Evolutionary conservation across 352 stramenopile genomes (phyloP), one percentile per base, ranked within the genome.

Genomic region (Globisporangium abappressorium): DNA sequence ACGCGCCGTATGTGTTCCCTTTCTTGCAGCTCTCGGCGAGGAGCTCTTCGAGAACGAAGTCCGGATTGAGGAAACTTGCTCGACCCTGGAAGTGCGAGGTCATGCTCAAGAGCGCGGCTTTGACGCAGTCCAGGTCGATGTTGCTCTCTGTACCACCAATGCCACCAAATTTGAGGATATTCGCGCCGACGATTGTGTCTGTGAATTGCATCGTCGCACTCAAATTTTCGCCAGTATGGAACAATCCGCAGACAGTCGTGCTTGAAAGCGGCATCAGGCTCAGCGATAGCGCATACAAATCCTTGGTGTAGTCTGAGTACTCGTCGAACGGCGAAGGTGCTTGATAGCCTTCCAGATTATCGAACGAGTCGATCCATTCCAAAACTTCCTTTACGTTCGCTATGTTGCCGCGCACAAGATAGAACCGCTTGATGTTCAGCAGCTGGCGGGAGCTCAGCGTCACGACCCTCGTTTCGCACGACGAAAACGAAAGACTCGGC

Each of bases 101-200:
- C 9, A 41, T 41, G 57, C 26, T 26, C 22, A 63, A 24, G n/a
- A 63, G 30, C 20, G 51, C 38, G 9, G 47, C 30, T 46, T 66
- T 66, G 9, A 59, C 20, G 47, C 60, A 66, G 60, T 66, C 60
- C 18, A 57, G 12, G 43, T 66, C 60, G n/a, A 66, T 46, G 20
- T 43, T 28, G 26, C 7, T 22, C 12, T 62, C 20, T 5, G 51
- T 24, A 20, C 3, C 22, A 5, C n/a, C 57, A 63, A 62, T 3
- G 12, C 12, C 34, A 41, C 34, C 34, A 41, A 41, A 55, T 6
- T 68, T 51, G 51, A 56, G 41, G 1, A 68, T 20, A n/a, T 36
- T 55, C 15, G 24, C 15, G 22, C 51, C 18, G 28, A 20, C 18
- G 22, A 68, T 55, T 36, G 53, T 62, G 18, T 68, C 53, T 12